A percentile compares a stretch with the other conserved stretches of the same genome.
These are phyloP conservation scores for Grammothele lineata DNA, from an alignment of 768 basidiomycete genomes.

Conservation along the genomic window DNA sequence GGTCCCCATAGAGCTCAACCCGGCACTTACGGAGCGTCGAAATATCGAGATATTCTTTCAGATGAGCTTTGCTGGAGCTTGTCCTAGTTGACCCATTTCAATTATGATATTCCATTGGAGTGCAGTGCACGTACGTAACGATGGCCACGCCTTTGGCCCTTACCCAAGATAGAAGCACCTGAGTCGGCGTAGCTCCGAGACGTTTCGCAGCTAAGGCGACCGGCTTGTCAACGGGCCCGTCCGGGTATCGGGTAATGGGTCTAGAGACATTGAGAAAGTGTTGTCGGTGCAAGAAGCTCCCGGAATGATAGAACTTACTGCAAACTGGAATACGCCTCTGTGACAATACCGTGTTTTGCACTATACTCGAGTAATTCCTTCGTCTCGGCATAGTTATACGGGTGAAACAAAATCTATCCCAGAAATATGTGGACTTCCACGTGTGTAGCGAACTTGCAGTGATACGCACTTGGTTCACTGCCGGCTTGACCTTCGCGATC, in stretches of 20 bases:
- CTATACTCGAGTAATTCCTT: conserved; percentile 52
- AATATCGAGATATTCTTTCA: conserved; percentile 64
- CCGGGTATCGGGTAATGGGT: conserved; percentile 54
- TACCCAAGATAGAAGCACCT: conserved; percentile 70
- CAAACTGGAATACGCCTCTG: conserved; percentile 63
- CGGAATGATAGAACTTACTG: conserved; percentile 37
- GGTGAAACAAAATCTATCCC: conserved; percentile 59
- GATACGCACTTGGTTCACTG: conserved; percentile 61
- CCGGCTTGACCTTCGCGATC: conserved; percentile 51
- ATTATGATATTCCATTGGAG: too few relatives aligned
- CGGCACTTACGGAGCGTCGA: conserved; percentile 47
- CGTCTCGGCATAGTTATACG: conserved; percentile 63
- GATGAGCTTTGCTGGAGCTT: conserved; percentile 52
- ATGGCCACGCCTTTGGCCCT: conserved; percentile 61
- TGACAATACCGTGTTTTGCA: conserved; percentile 53
- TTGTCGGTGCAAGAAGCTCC: neutral
- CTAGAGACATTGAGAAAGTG: conserved; percentile 25
- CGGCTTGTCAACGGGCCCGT: conserved; percentile 60
- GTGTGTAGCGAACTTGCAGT: neutral
- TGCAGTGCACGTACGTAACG: conserved; percentile 45
- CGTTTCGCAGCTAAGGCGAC: conserved; percentile 49
- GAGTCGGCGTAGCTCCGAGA: conserved; percentile 52
- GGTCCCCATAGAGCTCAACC: neutral
- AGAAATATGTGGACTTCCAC: neutral
- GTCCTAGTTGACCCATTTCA: too few relatives aligned